These are phyloP conservation scores for Fusarium multiceps DNA, from an alignment of 2,329 filamentous ascomycete genomes.

Conservation along the genomic window DNA sequence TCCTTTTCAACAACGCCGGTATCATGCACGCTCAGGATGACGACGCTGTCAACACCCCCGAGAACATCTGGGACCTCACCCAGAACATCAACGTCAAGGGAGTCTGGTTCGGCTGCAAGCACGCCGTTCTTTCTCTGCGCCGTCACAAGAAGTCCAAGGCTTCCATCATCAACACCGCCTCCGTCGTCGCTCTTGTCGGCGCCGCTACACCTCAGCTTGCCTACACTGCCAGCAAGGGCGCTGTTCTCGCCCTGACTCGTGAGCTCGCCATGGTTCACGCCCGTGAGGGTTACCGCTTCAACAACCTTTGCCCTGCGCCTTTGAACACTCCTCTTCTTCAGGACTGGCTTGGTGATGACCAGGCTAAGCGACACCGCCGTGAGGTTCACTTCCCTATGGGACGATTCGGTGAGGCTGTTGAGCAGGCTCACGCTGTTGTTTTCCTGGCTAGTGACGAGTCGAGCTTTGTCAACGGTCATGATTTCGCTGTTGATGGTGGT, in stretches of 20 bases:
- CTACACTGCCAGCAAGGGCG: constrained; percentile 94
- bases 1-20: constrained; percentile 97
- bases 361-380: constrained; percentile 81
- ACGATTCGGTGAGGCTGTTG: constrained; percentile 91
- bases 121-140: constrained; percentile 84
- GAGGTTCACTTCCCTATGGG: constrained; percentile 92
- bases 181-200: constrained; percentile 87
- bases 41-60: constrained; percentile 84
- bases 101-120: constrained; percentile 96
- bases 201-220: constrained; percentile 89
- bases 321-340: constrained; percentile 92
- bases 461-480: constrained; percentile 89
- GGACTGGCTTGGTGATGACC: constrained; percentile 91
- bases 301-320: constrained; percentile 88
- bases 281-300: constrained; percentile 88
- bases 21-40: constrained; percentile 92
- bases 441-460: constrained; percentile 90
- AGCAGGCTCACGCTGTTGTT: constrained; percentile 89
- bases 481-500: constrained; percentile 95
- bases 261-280: constrained; percentile 94
- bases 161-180: constrained; percentile 92
- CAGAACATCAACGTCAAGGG: constrained; percentile 97
- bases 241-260: constrained; percentile 88
- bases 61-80: constrained; percentile 93
- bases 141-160: constrained; percentile 81